Evolutionary conservation across 306 rosid species (phyloP), one percentile per base, ranked within the genome.

Genomic region (Dicorynia guianensis): DNA sequence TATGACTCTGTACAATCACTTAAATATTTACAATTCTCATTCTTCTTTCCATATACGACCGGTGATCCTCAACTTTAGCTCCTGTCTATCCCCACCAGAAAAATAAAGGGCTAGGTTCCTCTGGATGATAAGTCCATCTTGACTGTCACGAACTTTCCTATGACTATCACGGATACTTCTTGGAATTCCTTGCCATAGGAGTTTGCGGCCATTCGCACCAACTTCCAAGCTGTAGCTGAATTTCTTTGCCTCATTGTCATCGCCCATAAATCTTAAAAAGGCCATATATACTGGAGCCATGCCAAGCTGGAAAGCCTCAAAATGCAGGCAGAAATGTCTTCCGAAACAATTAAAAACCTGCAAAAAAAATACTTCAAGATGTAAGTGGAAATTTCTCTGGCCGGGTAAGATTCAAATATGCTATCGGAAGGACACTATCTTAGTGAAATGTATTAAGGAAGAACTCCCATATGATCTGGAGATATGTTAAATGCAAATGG

Each of bases 41-140:
- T 92, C 96, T 86, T 95, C 97, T 87, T 87, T 92, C 98, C 97
- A 92, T 80, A 95, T 95, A 58, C 98, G 97, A 67, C 98, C 96
- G 0, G 93, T 90, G 73, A 95, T 87, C 81, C 97, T 88, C 76
- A 95, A 80, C 85, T 87, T 92, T 40, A 92, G 86, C 84, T 90
- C 98, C 63, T 86, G 86, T 84, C 80, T 86, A 52, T 87, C 93
- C 42, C 92, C 97, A 8, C 97, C 97, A 8, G 98, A 92, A 86
- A 92, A 95, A 81, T 86, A 90, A 53, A 95, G 93, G 20, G 93
- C 98, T 69, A 90, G 76, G 77, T 82, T 87, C 76, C 95, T 90
- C 81, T 90, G 98, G 83, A 95, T 92, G 60, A 95, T 85, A 61
- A 95, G 97, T 20, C 97, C 98, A 55, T 95, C 98, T 77, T 88